These are phyloP conservation scores for Serendipita vermifera DNA, from an alignment of 768 basidiomycete genomes.

Conservation along the genomic window DNA sequence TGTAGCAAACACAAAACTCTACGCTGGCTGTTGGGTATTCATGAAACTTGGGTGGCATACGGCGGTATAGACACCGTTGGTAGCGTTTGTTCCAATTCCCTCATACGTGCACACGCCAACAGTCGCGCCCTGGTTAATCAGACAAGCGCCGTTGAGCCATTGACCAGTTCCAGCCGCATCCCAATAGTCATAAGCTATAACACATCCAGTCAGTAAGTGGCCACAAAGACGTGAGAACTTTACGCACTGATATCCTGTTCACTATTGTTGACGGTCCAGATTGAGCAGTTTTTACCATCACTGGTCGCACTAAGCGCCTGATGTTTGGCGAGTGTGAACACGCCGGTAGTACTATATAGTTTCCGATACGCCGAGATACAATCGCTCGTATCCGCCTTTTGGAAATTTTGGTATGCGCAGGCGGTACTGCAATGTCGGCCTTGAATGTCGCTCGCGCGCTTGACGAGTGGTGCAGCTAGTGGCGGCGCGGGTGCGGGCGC, in stretches of 20 bases:
- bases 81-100: background rate
- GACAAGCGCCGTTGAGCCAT: background rate
- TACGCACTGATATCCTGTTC: background rate
- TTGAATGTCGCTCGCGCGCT: background rate
- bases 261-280: background rate
- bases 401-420: background rate
- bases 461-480: no score
- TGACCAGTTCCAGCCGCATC: background rate
- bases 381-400: background rate
- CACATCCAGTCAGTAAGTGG: background rate
- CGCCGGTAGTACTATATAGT: background rate
- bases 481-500: no score
- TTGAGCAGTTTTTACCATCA: background rate
- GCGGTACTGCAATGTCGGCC: background rate
- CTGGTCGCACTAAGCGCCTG: background rate
- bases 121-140: background rate
- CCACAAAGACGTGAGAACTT: background rate
- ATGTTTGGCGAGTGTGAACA: background rate
- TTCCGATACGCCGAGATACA: background rate
- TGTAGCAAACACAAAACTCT: no score
- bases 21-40: no score
- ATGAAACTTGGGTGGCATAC: background rate
- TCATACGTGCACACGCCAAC: background rate
- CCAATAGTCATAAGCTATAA: slow-evolving; percentile 1
- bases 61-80: background rate